A percentile compares a stretch with the other conserved stretches of the same genome.
Conservation (phyloP, 345 rosid species). For the Hibiscus syriacus region DNA sequence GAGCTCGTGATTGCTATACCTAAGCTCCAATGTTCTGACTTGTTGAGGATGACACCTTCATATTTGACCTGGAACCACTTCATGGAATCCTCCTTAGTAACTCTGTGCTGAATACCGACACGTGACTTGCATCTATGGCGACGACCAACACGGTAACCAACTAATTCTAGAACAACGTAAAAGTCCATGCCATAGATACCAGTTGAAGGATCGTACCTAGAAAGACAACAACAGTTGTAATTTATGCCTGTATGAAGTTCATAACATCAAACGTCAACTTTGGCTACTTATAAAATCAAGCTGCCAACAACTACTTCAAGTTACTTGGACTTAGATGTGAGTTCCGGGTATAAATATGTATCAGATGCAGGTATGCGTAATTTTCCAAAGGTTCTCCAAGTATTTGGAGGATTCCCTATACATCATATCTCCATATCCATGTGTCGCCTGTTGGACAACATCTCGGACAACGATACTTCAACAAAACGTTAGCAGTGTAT, state of each 20-base stretch:
- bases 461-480: too few species aligned
- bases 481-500: too few species aligned
- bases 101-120: conserved; percentile 83
- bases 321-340: too few species aligned
- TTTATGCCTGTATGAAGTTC: not conserved
- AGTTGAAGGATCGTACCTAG: conserved; percentile 64
- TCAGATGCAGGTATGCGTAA: too few species aligned
- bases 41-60: conserved; percentile 88
- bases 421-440: too few species aligned
- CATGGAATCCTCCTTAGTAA: conserved; percentile 90
- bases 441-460: too few species aligned
- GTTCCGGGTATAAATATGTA: too few species aligned
- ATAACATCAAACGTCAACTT: not conserved
- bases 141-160: conserved; percentile 82
- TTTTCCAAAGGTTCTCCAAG: too few species aligned
- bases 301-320: not conserved
- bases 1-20: not conserved
- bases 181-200: conserved; percentile 78
- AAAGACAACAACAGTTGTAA: not conserved
- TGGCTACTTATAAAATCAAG: not conserved
- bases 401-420: too few species aligned
- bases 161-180: conserved; percentile 64
- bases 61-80: conserved; percentile 92
- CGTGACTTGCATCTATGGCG: conserved; percentile 78
- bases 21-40: conserved; percentile 38